Conservation (phyloP, 305 asterid species). For the Fraxinus baroniana region DNA sequence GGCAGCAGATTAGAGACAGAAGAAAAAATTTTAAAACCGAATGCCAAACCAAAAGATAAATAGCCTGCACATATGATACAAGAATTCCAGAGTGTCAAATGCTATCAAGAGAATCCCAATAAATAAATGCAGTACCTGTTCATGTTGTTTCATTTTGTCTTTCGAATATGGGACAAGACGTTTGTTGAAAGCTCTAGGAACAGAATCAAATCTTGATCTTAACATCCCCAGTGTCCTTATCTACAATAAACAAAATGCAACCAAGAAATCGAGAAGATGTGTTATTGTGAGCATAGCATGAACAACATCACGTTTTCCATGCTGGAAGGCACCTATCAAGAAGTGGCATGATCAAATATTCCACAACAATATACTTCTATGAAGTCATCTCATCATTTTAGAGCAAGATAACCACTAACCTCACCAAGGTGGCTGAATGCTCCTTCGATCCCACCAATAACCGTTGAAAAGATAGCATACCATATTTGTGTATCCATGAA, state of each 20-base stretch:
- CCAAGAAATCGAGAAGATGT: constrained; percentile 5
- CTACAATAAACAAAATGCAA: constrained; percentile 41
- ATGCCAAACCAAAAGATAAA: constrained; percentile 7
- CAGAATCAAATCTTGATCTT: constrained; percentile 87
- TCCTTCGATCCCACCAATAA: constrained; percentile 93
- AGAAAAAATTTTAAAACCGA: constrained; percentile 2
- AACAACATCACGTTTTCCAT: constrained; percentile 6
- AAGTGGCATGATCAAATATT: neutral
- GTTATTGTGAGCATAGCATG: constrained; percentile 5
- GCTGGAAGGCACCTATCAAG: constrained; percentile 10
- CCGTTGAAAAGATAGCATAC: constrained; percentile 88
- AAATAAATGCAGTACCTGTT: constrained; percentile 42
- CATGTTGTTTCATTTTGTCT: constrained; percentile 48
- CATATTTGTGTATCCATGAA: constrained; percentile 98
- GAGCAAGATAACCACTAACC: constrained; percentile 48
- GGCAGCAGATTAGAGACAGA: neutral
- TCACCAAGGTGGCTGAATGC: constrained; percentile 99
- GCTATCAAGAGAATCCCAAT: constrained; percentile 22
- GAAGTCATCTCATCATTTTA: constrained; percentile 7
- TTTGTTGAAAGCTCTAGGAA: constrained; percentile 89
- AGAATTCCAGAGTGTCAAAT: constrained; percentile 7
- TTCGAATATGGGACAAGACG: constrained; percentile 79
- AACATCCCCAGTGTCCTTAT: constrained; percentile 98
- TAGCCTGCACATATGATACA: constrained; percentile 1
- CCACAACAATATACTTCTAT: neutral